Percentiles rank a stretch among this genome's conserved stretches.
Conservation (phyloP, 2,329 filamentous ascomycete species). For the Gnomoniopsis smithogilvyi region DNA sequence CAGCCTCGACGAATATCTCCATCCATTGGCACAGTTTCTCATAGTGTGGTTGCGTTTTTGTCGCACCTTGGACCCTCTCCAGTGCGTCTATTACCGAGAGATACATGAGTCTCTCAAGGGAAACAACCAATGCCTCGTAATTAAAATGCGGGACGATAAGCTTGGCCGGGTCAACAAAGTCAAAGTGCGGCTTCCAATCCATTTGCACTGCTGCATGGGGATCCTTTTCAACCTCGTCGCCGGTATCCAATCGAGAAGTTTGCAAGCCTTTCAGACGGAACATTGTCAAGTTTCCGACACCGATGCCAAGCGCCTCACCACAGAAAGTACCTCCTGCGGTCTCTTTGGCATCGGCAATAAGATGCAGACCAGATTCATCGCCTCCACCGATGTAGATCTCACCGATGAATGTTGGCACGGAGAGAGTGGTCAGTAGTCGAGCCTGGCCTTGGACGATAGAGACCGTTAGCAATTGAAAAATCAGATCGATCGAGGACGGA, state of each 20-base stretch:
- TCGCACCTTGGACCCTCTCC: too few relatives aligned
- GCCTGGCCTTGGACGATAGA: not conserved
- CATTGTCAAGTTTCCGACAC: not conserved
- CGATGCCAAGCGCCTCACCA: not conserved
- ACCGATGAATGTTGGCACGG: constrained; percentile 27
- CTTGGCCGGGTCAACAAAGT: constrained; percentile 25
- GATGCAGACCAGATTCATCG: not conserved
- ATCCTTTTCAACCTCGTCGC: not conserved
- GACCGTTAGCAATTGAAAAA: not conserved
- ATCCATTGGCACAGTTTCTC: too few relatives aligned
- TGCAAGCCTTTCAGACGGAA: too few relatives aligned
- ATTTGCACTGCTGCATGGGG: not conserved
- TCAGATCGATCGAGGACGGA: not conserved
- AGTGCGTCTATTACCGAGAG: too few relatives aligned
- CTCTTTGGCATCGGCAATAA: not conserved
- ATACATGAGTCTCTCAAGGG: too few relatives aligned
- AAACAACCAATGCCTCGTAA: too few relatives aligned
- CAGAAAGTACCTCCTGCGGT: not conserved
- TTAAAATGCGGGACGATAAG: not conserved
- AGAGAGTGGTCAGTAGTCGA: constrained; percentile 12
- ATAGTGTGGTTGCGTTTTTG: too few relatives aligned
- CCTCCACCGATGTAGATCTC: constrained; percentile 17
- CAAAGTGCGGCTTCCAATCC: not conserved
- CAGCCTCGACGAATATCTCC: too few relatives aligned
- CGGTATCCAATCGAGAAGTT: not conserved